A percentile compares a stretch with the other conserved stretches of the same genome.
These are phyloP conservation scores for Henckelia pumila DNA, from an alignment of 257 asterid species.

Conservation along the genomic window DNA sequence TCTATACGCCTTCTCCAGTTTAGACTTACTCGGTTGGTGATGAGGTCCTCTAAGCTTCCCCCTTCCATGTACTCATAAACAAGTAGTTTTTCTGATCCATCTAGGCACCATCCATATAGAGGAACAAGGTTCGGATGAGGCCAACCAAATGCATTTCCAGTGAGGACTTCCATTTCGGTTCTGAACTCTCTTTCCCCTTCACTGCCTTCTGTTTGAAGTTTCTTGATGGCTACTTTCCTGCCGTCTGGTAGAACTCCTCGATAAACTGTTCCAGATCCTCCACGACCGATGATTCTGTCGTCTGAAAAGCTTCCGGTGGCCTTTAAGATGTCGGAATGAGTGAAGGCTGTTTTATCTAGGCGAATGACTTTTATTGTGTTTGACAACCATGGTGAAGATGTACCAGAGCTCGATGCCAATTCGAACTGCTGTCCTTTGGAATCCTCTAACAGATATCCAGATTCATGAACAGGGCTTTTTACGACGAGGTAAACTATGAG, in stretches of 20 bases:
- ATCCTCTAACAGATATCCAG: conserved; percentile 48
- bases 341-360: conserved; percentile 70
- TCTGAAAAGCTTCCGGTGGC: conserved; percentile 76
- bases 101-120: conserved; percentile 86
- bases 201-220: conserved; percentile 66
- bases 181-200: conserved; percentile 87
- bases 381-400: conserved; percentile 72
- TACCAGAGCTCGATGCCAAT: conserved; percentile 46
- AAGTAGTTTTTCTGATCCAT: conserved; percentile 74
- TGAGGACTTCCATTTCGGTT: conserved; percentile 87
- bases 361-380: conserved; percentile 67
- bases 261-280: conserved; percentile 86
- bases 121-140: conserved; percentile 91
- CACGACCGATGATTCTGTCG: conserved; percentile 76
- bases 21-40: conserved; percentile 47
- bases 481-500: conserved; percentile 50
- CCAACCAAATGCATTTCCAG: conserved; percentile 82
- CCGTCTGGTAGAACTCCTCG: conserved; percentile 83
- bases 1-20: conserved; percentile 62
- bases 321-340: conserved; percentile 76
- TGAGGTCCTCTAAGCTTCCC: conserved; percentile 65
- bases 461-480: conserved; percentile 46
- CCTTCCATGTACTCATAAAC: conserved; percentile 96
- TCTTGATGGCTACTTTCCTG: conserved; percentile 79
- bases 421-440: conserved; percentile 43